Percentiles rank a stretch among this genome's conserved stretches.
Conservation (phyloP, 176 grass and related monocot genomes). For the Aegilops umbellulata region DNA sequence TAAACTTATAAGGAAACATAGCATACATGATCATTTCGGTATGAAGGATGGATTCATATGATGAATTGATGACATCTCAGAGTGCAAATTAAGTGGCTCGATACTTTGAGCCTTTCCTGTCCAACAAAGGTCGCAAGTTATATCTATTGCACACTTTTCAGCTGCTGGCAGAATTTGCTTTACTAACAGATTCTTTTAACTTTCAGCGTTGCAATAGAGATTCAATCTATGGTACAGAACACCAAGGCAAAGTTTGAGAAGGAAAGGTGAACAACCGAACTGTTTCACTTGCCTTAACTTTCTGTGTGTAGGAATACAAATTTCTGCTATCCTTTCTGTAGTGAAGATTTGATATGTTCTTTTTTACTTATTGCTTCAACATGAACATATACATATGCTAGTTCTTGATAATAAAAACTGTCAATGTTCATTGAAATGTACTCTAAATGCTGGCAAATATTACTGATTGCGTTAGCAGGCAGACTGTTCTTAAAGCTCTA, state of each 20-base stretch:
- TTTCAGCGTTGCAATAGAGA: slow-evolving; percentile 63
- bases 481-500: slow-evolving; percentile 75
- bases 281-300: neutral
- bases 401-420: slow-evolving; percentile 5
- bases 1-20: neutral
- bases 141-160: neutral
- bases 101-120: no score
- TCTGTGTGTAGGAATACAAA: neutral
- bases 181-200: slow-evolving; percentile 23
- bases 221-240: slow-evolving; percentile 56
- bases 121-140: no score
- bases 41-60: neutral
- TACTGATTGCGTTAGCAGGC: slow-evolving; percentile 39
- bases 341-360: neutral
- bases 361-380: neutral
- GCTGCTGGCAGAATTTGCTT: neutral
- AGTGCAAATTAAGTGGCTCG: neutral
- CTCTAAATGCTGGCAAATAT: slow-evolving; percentile 17
- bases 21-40: neutral
- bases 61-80: neutral
- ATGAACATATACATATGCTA: neutral
- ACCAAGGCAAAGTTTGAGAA: slow-evolving; percentile 65
- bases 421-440: slow-evolving; percentile 12
- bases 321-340: neutral
- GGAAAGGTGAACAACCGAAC: slow-evolving; percentile 53